Evolutionary conservation across 2,329 filamentous ascomycete genomes (phyloP), one percentile per base, ranked within the genome.

Genomic region (Stemphylium lycopersici): DNA sequence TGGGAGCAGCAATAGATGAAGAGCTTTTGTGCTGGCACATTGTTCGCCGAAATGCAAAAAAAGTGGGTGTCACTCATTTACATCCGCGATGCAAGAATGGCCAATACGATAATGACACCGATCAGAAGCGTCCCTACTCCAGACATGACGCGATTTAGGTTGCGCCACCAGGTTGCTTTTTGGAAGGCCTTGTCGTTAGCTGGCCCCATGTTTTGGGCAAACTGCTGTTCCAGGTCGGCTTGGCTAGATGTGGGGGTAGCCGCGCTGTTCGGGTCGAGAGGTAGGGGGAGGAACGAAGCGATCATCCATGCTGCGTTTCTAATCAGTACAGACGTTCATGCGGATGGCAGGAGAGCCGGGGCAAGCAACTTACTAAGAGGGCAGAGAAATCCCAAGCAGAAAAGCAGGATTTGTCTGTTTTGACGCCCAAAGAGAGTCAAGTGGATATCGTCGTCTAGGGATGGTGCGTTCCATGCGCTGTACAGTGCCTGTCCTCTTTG

Each of bases 381-480:
- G 67, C 91, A 85, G 41, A 93, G 78, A 68, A 96, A 96, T 20
- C 91, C 91, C 41, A 88, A 37, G 50, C 87, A 85, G 75, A 96
- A 96, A 43, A 90, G 78, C 47, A 89, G 79, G 26, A 93, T 83
- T 73, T 96, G 91, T 41, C 86, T 77, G 68, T 93, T 93, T 57
- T 89, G 84, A 59, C 84, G 83, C 45, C 87, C 87, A 59, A 89
- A 81, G 3, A 85, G 68, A 13, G 83, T 81, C 32, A 83, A 84
- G 34, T 86, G 84, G 2, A 83, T 76, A 8, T 83, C 83, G 76
- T 87, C 89, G 55, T 86, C 84, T 18, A 89, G 77, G 1, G 87
- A 87, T 1, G 91, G 91, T 1, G 90, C 87, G 56, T 87, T 85
- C 90, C 90, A 95, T 13, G 87, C 80, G 67, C 84, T 89, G 62